Percentiles rank a stretch among this genome's conserved stretches.
Evolutionary conservation across 202 grass and related monocot genomes (phyloP).

Genomic region (Bolboschoenoplectus hybrid): DNA sequence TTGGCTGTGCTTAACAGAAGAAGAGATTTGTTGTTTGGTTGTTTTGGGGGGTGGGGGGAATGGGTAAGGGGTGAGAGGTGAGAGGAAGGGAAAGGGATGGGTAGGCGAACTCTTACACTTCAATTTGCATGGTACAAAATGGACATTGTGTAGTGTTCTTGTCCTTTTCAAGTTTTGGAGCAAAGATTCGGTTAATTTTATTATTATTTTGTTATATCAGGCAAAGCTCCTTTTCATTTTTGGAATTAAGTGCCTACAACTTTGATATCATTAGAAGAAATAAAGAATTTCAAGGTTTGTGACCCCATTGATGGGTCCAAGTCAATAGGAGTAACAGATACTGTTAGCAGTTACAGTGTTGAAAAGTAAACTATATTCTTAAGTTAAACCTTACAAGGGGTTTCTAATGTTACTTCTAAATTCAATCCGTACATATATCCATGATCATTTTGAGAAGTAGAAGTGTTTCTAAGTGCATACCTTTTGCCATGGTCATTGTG

Average conservation of each 20-base stretch:
- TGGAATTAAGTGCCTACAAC: background rate
- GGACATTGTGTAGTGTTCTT: background rate
- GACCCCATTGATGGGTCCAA: background rate
- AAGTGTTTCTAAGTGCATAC: slow-evolving; percentile 37
- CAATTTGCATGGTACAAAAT: background rate
- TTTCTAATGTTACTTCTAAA: background rate
- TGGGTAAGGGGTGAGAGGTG: background rate
- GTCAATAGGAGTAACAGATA: background rate
- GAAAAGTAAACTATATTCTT: background rate
- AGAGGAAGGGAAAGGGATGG: background rate
- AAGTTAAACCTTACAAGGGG: background rate
- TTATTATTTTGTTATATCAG: background rate
- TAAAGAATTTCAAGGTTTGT: background rate
- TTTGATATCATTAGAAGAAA: background rate
- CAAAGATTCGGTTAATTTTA: background rate
- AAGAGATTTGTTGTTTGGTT: no score
- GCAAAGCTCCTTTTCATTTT: background rate
- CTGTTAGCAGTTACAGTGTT: background rate
- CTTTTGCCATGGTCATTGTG: slow-evolving; percentile 84
- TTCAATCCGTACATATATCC: slow-evolving; percentile 18
- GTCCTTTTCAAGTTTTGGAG: background rate
- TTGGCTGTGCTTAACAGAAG: background rate
- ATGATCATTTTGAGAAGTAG: slow-evolving; percentile 5
- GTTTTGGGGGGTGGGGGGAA: no score
- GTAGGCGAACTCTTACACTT: background rate